phyloP scores from a whole-genome alignment of 225 moss, liverwort and hornwort species.

The Straminergon stramineum region DNA sequence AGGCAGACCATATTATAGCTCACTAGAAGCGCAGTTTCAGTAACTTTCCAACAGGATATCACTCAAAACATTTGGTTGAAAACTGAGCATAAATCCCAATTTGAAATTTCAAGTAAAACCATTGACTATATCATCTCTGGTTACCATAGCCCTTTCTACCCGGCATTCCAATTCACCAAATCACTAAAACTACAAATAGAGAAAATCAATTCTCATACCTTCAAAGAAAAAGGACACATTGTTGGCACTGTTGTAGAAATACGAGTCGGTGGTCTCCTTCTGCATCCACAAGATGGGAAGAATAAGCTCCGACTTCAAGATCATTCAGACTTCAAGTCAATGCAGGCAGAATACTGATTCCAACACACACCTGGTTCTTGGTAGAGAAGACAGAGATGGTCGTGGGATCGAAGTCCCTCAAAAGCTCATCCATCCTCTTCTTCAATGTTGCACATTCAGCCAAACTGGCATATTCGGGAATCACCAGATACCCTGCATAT shows the following conservation, averaged over 20 bases:
- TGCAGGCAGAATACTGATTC: neutral
- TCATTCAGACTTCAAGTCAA: neutral
- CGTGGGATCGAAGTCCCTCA: slow-evolving; percentile 63
- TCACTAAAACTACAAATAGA: neutral
- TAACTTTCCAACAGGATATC: neutral
- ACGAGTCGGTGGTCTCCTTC: slow-evolving; percentile 33
- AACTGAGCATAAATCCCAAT: neutral
- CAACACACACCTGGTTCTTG: slow-evolving; percentile 40
- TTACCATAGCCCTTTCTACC: neutral
- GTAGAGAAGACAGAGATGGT: slow-evolving; percentile 71
- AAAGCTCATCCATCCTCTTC: slow-evolving; percentile 63
- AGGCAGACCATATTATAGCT: neutral
- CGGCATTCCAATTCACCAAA: neutral
- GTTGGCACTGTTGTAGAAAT: slow-evolving; percentile 74
- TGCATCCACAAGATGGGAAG: slow-evolving; percentile 13
- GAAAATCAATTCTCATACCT: slow-evolving; percentile 25
- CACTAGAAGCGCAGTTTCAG: neutral
- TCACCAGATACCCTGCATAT: slow-evolving; percentile 67
- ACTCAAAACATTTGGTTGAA: neutral
- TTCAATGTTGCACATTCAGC: slow-evolving; percentile 57
- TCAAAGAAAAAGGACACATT: slow-evolving; percentile 96
- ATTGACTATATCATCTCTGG: neutral
- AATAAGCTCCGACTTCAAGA: neutral
- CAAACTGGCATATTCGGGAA: slow-evolving; percentile 57
- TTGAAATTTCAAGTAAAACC: neutral